Evolutionary conservation across 2,329 filamentous ascomycete genomes (phyloP).

Genomic region (Onygenales sp.): DNA sequence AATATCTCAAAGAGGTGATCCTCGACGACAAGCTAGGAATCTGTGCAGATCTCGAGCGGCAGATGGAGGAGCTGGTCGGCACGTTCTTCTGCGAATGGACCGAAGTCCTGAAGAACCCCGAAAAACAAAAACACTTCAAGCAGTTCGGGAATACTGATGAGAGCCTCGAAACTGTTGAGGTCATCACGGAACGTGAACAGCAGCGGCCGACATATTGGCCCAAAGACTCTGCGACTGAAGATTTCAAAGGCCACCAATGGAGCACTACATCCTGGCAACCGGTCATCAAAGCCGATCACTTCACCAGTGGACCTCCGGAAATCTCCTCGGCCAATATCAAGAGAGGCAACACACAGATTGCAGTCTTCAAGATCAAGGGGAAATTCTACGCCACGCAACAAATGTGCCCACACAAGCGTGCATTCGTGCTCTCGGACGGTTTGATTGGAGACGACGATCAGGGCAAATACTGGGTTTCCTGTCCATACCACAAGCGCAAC

Average conservation of each 20-base stretch:
- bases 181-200: slow-evolving; percentile 64
- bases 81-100: slow-evolving; percentile 90
- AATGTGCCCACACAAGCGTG: slow-evolving; percentile 89
- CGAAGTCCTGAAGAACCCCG: slow-evolving; percentile 63
- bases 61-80: slow-evolving; percentile 78
- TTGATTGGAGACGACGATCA: slow-evolving; percentile 56
- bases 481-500: slow-evolving; percentile 84
- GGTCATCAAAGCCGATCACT: slow-evolving; percentile 60
- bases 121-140: slow-evolving; percentile 58
- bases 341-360: slow-evolving; percentile 79
- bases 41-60: slow-evolving; percentile 69
- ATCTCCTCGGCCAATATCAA: slow-evolving; percentile 66
- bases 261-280: slow-evolving; percentile 65
- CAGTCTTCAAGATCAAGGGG: slow-evolving; percentile 73
- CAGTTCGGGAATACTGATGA: slow-evolving; percentile 80
- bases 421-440: slow-evolving; percentile 81
- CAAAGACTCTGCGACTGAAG: slow-evolving; percentile 53
- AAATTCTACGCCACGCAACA: slow-evolving; percentile 80
- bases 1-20: slow-evolving; percentile 72
- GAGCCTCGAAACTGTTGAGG: slow-evolving; percentile 58
- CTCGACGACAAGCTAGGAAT: slow-evolving; percentile 81
- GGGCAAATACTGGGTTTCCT: slow-evolving; percentile 72
- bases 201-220: slow-evolving; percentile 69
- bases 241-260: slow-evolving; percentile 65
- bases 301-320: slow-evolving; percentile 60